phyloP scores from a whole-genome alignment of 202 grass and related monocot species.

The Dendrocalamus latiflorus region DNA sequence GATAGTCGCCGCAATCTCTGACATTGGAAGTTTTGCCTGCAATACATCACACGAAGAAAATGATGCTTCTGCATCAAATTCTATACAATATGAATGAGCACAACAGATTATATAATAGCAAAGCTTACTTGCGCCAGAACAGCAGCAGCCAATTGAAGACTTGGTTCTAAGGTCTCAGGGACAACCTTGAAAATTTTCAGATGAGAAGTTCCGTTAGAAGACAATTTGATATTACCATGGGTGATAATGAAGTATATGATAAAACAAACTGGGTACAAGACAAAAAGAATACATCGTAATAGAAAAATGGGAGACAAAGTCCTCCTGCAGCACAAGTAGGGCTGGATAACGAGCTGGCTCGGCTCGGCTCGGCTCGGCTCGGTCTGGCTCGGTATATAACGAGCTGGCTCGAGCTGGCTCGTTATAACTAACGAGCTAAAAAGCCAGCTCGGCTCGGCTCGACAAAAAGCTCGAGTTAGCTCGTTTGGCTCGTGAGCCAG shows the following conservation, averaged over 20 bases:
- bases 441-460: too few relatives aligned
- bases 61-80: slow-evolving; percentile 7
- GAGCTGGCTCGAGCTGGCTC: too few relatives aligned
- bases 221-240: neutral
- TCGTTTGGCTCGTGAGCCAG: too few relatives aligned
- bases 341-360: too few relatives aligned
- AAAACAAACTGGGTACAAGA: neutral
- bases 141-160: slow-evolving; percentile 94
- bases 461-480: too few relatives aligned
- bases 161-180: slow-evolving; percentile 98
- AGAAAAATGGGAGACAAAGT: neutral
- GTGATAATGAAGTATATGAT: neutral
- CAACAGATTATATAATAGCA: neutral
- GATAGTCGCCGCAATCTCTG: slow-evolving; percentile 91
- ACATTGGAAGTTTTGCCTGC: slow-evolving; percentile 90
- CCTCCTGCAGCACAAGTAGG: neutral
- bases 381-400: too few relatives aligned
- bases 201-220: slow-evolving; percentile 8
- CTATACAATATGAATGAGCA: neutral
- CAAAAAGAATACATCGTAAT: neutral
- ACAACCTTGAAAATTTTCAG: slow-evolving; percentile 63
- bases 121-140: slow-evolving; percentile 89
- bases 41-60: slow-evolving; percentile 1
- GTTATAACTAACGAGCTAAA: too few relatives aligned
- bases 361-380: too few relatives aligned